phyloP scores from a whole-genome alignment of 1,284 basidiomycete genomes.

The Fomitopsis pinicola region DNA sequence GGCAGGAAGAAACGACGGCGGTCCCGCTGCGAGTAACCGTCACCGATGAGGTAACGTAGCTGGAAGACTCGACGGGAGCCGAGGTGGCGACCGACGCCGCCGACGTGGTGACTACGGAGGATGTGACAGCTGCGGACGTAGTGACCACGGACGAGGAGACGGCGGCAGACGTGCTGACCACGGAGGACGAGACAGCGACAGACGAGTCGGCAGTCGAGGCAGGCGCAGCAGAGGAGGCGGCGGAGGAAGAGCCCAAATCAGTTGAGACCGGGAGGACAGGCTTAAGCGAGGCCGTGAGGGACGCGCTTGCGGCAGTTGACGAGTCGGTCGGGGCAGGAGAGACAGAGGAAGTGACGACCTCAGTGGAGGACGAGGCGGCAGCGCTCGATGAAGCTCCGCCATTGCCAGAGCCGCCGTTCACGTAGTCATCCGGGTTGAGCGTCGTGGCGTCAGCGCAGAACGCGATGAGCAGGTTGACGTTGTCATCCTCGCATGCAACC shows the following conservation, averaged over 20 bases:
- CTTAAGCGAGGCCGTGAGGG: background rate
- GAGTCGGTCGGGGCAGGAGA: background rate
- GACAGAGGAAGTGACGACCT: background rate
- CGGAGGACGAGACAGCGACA: background rate
- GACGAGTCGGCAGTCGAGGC: background rate
- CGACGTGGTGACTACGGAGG: constrained; percentile 1
- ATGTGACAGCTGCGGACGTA: background rate
- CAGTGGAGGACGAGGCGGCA: background rate
- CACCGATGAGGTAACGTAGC: background rate
- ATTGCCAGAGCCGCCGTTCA: background rate
- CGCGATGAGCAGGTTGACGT: constrained; percentile 29
- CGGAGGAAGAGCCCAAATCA: background rate
- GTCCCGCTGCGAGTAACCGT: background rate
- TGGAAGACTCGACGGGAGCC: background rate
- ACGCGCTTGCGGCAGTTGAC: background rate
- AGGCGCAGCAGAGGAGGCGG: background rate
- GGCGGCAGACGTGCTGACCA: background rate
- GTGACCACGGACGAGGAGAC: background rate
- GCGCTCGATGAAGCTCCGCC: background rate
- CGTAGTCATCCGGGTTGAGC: constrained; percentile 1
- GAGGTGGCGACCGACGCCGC: background rate
- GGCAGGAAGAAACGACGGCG: background rate
- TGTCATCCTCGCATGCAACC: constrained; percentile 31
- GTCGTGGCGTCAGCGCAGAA: constrained; percentile 28
- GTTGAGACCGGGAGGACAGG: too few relatives aligned